Base-by-base conservation (phyloP, 768 basidiomycete genomes). In the Daedaleopsis sinensis region DNA sequence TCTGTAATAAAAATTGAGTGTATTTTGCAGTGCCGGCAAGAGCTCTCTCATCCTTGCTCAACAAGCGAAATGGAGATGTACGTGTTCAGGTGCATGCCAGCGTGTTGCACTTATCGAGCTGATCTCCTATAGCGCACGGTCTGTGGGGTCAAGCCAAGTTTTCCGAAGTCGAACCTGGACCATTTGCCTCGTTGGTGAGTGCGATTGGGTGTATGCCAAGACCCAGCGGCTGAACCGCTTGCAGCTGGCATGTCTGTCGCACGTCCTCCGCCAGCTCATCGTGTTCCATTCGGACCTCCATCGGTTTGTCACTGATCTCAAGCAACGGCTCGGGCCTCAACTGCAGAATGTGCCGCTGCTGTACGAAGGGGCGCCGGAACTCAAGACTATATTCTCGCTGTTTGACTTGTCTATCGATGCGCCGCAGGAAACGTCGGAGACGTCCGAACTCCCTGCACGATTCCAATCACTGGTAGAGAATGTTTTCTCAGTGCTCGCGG, bases 121-220 rank as follows among this genome's bases (percentile, higher is more conserved):
- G 52, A 5, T 23, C 12, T 62, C 44, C 0, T 13, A 35, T 51
- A 74, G 74, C 74, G 15, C 87, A 89, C 64, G 89, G 89, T 5
- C 78, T 90, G 6, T 91, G 89, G 89, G 89, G 88, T 15, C 88
- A 90, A 63, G 88, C 88, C 8, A 90, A 89, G 72, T 90, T 90
- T 63, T 84, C 88, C 65, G 82, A 77, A 52, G 77, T 80, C 7
- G 84, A 87, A 56, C 82, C 86, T 3, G 85, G 88, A 4, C 90
- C 90, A 16, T 91, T 90, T 69, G 80, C 85, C 15, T 85, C 87
- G 0, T 70, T 91, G 66, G 85, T 86, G 66, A 62, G 79, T 69
- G 15, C 16, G 13, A 42, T 27, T 42, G 52, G 38, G 46, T 42
- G 18, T 56, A 9, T 13, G 37, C 23, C 8, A 37, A 23, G n/a